Conservation (phyloP, 768 basidiomycete species). For the Phylloporus sp. region DNA sequence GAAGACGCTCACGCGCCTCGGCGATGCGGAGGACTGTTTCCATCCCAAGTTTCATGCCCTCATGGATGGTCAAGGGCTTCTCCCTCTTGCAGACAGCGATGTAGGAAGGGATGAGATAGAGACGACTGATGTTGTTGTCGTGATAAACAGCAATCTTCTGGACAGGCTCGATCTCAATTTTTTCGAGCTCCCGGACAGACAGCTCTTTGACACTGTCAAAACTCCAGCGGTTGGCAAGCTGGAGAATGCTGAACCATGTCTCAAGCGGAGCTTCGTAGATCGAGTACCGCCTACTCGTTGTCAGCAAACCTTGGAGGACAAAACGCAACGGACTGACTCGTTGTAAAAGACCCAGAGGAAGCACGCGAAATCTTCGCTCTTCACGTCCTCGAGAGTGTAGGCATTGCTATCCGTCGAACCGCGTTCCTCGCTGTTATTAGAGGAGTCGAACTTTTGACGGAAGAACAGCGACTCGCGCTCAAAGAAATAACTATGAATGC, state of each 20-base stretch:
- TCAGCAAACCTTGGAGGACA: neutral
- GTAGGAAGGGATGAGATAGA: conserved; percentile 36
- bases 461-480: conserved; percentile 56
- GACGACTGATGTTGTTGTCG: conserved; percentile 29
- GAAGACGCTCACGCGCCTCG: conserved; percentile 39
- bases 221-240: conserved; percentile 38
- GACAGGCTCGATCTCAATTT: conserved; percentile 32
- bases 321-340: conserved; percentile 37
- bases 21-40: conserved; percentile 37
- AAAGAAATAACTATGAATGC: conserved; percentile 61
- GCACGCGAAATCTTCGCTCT: conserved; percentile 47
- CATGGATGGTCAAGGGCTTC: conserved; percentile 34
- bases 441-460: conserved; percentile 30
- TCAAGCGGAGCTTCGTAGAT: conserved; percentile 37
- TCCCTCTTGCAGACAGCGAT: conserved; percentile 34
- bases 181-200: conserved; percentile 38
- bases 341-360: conserved; percentile 66
- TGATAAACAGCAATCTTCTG: conserved; percentile 40
- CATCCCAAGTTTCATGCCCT: conserved; percentile 41
- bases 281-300: conserved; percentile 31
- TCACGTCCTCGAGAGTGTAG: conserved; percentile 43
- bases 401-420: conserved; percentile 42
- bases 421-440: conserved; percentile 29
- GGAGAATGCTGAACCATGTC: conserved; percentile 41
- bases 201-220: conserved; percentile 39